Conservation (phyloP, 768 basidiomycete species). For the Clitopilus passeckerianus region DNA sequence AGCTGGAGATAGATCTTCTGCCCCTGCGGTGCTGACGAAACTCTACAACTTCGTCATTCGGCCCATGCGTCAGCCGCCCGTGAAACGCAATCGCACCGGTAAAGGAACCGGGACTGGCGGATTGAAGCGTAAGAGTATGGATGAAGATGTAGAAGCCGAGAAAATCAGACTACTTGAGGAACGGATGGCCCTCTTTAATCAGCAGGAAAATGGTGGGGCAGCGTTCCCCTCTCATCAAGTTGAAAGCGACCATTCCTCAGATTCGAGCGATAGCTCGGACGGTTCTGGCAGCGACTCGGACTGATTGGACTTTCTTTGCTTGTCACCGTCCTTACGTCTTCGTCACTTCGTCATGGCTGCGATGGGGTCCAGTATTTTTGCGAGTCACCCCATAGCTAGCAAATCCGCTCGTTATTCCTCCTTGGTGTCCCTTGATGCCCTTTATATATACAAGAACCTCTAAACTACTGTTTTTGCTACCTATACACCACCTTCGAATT, state of each 20-base stretch:
- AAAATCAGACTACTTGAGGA: conserved; percentile 91
- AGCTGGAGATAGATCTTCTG: conserved; percentile 93
- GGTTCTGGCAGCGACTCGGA: conserved; percentile 85
- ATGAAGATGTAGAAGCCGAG: conserved; percentile 93
- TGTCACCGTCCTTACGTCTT: background rate
- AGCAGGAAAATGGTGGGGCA: conserved; percentile 35
- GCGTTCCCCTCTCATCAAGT: conserved; percentile 33
- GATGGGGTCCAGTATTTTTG: background rate
- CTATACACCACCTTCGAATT: background rate
- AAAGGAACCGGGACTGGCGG: conserved; percentile 88
- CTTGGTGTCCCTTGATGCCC: background rate
- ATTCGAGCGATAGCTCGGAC: conserved; percentile 73
- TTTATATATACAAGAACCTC: conserved; percentile 2
- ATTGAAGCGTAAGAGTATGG: conserved; percentile 92
- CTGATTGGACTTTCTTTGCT: conserved; percentile 28
- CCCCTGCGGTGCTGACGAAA: conserved; percentile 86
- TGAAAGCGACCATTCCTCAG: conserved; percentile 73
- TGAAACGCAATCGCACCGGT: conserved; percentile 58
- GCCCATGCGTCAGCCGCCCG: conserved; percentile 63
- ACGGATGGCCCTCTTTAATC: conserved; percentile 80
- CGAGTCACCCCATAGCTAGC: background rate
- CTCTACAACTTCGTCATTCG: conserved; percentile 94
- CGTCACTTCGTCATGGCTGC: background rate
- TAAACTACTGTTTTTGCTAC: conserved; percentile 1
- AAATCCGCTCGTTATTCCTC: background rate